Conservation (phyloP, 768 basidiomycete species). For the Thelephora ganbajun region DNA sequence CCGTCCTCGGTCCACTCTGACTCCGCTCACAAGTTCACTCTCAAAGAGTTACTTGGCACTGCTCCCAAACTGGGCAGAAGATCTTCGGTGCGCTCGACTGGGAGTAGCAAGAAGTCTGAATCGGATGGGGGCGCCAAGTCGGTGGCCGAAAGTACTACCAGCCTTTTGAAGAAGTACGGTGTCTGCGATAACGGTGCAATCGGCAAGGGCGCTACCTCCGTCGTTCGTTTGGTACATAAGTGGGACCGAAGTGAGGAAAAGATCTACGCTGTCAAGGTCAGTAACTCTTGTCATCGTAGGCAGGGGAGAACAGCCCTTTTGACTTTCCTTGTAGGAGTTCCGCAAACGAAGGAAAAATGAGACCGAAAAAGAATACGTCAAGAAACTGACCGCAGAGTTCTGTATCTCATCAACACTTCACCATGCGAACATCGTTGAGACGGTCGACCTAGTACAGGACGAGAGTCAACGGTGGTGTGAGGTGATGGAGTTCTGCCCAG, state of each 20-base stretch:
- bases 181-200: constrained; percentile 95
- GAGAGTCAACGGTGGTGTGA: constrained; percentile 96
- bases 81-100: constrained; percentile 56
- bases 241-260: constrained; percentile 97
- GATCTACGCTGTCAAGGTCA: constrained; percentile 93
- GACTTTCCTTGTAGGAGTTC: constrained; percentile 61
- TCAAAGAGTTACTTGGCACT: constrained; percentile 67
- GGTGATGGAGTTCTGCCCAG: constrained; percentile 99
- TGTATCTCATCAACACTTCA: constrained; percentile 95
- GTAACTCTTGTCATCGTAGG: constrained; percentile 13
- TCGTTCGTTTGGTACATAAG: constrained; percentile 93
- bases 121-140: constrained; percentile 38
- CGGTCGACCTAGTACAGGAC: constrained; percentile 98
- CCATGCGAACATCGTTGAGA: constrained; percentile 93
- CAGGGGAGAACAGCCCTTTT: background rate
- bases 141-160: constrained; percentile 36
- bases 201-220: constrained; percentile 96
- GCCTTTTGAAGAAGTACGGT: constrained; percentile 82
- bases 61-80: constrained; percentile 67
- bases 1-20: constrained; percentile 25
- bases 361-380: constrained; percentile 98
- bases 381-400: constrained; percentile 98
- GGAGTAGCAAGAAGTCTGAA: constrained; percentile 52
- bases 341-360: constrained; percentile 96
- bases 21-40: constrained; percentile 60